A percentile compares a stretch with the other conserved stretches of the same genome.
Evolutionary conservation across 805 yeast species (phyloP).

Genomic region (Pachysolen tannophilus): DNA sequence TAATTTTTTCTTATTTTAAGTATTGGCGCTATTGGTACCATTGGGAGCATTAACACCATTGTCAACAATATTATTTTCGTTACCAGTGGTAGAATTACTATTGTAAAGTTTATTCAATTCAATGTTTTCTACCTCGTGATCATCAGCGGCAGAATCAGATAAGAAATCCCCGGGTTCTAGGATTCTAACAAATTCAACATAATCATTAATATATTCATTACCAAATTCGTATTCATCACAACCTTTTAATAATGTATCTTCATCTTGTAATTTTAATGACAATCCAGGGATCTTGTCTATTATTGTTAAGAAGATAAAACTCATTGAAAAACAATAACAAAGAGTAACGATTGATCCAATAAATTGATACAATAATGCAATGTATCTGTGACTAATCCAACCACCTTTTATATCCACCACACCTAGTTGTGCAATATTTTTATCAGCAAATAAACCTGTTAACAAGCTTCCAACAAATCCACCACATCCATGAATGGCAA

Average conservation of each 20-base stretch:
- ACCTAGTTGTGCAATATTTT: constrained; percentile 58
- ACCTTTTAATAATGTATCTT: constrained; percentile 64
- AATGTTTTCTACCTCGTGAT: too few species aligned
- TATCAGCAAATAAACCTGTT: constrained; percentile 79
- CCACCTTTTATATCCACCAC: constrained; percentile 74
- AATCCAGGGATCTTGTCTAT: constrained; percentile 73
- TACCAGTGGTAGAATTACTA: too few species aligned
- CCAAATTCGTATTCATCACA: constrained; percentile 83
- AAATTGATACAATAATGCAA: constrained; percentile 72
- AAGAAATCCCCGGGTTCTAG: constrained; percentile 29
- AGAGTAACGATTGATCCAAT: constrained; percentile 29
- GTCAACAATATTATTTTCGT: too few species aligned
- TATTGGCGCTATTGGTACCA: too few species aligned
- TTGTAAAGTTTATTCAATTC: too few species aligned
- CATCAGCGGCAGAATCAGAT: too few species aligned
- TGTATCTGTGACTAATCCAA: constrained; percentile 79
- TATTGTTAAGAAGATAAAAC: constrained; percentile 47
- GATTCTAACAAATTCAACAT: constrained; percentile 84
- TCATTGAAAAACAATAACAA: constrained; percentile 64
- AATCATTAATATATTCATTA: constrained; percentile 83
- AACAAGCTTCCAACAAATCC: constrained; percentile 77
- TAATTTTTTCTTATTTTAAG: too few species aligned
- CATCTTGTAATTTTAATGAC: constrained; percentile 62
- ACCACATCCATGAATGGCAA: constrained; percentile 93
- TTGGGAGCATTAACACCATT: too few species aligned